Evolutionary conservation across 352 stramenopile species (phyloP), one percentile per base, ranked within the genome.

Genomic region (Globisporangium irregulare): DNA sequence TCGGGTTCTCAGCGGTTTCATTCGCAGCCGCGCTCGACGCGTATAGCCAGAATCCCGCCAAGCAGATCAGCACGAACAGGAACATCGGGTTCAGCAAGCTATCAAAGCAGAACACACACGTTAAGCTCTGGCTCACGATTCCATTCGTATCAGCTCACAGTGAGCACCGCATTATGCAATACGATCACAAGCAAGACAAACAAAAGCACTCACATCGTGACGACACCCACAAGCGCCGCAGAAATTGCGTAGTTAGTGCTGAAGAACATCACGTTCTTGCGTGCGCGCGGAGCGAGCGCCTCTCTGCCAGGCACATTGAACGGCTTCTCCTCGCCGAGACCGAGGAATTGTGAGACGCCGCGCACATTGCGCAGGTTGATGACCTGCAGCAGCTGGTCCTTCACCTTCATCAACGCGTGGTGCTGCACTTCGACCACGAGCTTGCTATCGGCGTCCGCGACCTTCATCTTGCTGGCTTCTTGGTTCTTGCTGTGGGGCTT

Each of bases 81-180:
- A 95, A 95, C 64, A 95, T 85, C 66, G 87, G 87, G 69, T 95
- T 95, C 54, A 95, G 62, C 62, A 95, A 54, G 58, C 85, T 95
- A 72, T 41, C 66, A 32, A 32, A 54, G 22, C 20, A 56, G 1
- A 12, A 69, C 25, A 59, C 48, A 62, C 41, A 20, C 46, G 38
- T 65, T 48, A 65, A 32, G n/a, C 55, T 58, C 20, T 36, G 27
- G 24, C 12, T 25, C 20, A 54, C n/a, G 69, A 22, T 14, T 10
- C 24, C 34, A 64, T 56, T 22, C n/a, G 24, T 24, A 64, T 56
- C 53, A 59, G 53, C 62, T 29, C n/a, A 67, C 51, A 14, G 48
- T 1, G 8, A 48, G 10, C 56, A 8, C 6, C 27, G 32, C 24
- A 38, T 12, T 56, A 12, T 41, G 34, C 56, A 20, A 1, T n/a